These are phyloP conservation scores for Pseudozyma thailandica DNA, from an alignment of 1,284 basidiomycete species.

Conservation along the genomic window DNA sequence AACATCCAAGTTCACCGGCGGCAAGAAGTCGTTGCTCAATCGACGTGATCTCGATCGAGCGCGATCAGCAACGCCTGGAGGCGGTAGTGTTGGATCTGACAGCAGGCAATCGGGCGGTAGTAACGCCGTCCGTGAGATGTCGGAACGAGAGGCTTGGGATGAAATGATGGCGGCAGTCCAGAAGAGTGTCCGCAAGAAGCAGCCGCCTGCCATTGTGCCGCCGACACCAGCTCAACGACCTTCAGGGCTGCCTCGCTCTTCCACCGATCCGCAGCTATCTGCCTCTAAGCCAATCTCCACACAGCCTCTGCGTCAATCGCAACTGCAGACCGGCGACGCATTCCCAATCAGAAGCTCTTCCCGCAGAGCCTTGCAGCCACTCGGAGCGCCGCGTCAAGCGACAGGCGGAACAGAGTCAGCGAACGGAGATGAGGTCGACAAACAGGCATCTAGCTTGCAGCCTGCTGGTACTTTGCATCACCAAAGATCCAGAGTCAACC, in stretches of 20 bases:
- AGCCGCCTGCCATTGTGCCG: conserved; percentile 16
- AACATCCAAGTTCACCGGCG: conserved; percentile 28
- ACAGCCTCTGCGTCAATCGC: conserved; percentile 8
- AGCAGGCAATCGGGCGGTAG: conserved; percentile 65
- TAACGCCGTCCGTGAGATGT: conserved; percentile 63
- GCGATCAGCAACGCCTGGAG: conserved; percentile 44
- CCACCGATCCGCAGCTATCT: conserved; percentile 45
- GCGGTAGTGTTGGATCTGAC: conserved; percentile 61
- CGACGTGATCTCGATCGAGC: conserved; percentile 56
- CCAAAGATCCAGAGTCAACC: conserved; percentile 10
- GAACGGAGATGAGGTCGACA: not conserved
- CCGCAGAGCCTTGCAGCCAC: conserved; percentile 17
- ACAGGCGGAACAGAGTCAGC: not conserved
- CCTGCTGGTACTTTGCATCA: conserved; percentile 13
- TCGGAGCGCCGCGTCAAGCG: conserved; percentile 20
- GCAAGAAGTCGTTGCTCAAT: conserved; percentile 30
- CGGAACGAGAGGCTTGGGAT: conserved; percentile 65
- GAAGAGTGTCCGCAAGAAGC: conserved; percentile 62
- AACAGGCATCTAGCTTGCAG: not conserved
- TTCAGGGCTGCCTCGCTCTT: conserved; percentile 31
- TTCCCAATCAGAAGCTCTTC: conserved; percentile 1
- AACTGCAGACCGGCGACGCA: not conserved
- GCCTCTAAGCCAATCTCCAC: conserved; percentile 26
- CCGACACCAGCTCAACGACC: conserved; percentile 14
- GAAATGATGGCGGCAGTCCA: conserved; percentile 64